Evolutionary conservation across 164 flowering plant genomes (phyloP).

Genomic region (Litsea cubeba): DNA sequence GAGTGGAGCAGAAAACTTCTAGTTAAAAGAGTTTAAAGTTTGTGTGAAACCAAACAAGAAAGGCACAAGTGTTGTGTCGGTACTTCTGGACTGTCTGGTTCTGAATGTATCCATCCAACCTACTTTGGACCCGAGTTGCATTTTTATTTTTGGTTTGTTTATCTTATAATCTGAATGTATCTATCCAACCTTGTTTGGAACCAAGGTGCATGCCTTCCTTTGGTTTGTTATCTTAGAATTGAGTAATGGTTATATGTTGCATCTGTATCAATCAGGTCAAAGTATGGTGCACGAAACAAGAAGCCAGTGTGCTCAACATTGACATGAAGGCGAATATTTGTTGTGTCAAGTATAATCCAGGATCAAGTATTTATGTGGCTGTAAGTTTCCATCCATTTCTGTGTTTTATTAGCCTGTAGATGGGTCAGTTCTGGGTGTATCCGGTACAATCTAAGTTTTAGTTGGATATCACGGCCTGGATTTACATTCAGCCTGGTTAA

Average conservation of each 20-base stretch:
- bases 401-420: neutral
- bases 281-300: slow-evolving; percentile 97
- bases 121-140: too few relatives aligned
- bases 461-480: neutral
- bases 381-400: slow-evolving; percentile 33
- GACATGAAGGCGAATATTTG: slow-evolving; percentile 99
- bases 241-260: neutral
- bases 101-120: too few relatives aligned
- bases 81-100: too few relatives aligned
- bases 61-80: too few relatives aligned
- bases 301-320: slow-evolving; percentile 84
- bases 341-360: slow-evolving; percentile 94
- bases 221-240: too few relatives aligned
- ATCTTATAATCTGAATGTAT: neutral
- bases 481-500: neutral
- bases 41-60: too few relatives aligned
- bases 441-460: neutral
- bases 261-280: slow-evolving; percentile 58
- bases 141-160: too few relatives aligned
- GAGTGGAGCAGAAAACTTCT: too few relatives aligned
- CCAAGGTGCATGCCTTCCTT: neutral
- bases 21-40: too few relatives aligned
- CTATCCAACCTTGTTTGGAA: neutral
- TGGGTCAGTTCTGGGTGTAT: neutral
- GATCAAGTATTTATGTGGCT: slow-evolving; percentile 72